Percentiles rank a stretch among this genome's conserved stretches.
phyloP scores from a whole-genome alignment of 2,329 filamentous ascomycete species.

The Aspergillus pseudoglaucus region DNA sequence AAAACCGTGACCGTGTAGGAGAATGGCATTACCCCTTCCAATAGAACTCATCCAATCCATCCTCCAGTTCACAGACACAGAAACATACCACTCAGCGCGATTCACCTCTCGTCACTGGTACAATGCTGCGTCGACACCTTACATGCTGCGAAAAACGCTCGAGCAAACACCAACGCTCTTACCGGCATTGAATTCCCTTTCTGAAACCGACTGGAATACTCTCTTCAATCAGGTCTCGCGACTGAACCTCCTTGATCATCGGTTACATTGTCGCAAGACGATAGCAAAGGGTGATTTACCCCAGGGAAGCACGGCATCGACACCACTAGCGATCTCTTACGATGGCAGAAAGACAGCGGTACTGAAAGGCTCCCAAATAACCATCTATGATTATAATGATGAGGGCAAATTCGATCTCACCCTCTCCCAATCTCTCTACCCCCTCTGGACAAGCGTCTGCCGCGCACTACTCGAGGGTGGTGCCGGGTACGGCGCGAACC shows the following conservation, averaged over 20 bases:
- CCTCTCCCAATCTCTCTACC: constrained; percentile 10
- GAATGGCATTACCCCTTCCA: constrained; percentile 8
- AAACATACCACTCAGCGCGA: constrained; percentile 13
- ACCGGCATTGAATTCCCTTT: constrained; percentile 5
- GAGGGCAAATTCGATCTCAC: constrained; percentile 3
- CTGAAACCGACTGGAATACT: constrained; percentile 10
- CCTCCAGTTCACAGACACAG: constrained; percentile 10
- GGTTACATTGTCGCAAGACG: constrained; percentile 7
- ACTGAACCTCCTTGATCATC: constrained; percentile 8
- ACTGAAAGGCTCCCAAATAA: constrained; percentile 10
- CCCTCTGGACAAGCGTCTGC: constrained; percentile 14
- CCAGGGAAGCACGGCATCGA: constrained; percentile 5
- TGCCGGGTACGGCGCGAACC: constrained; percentile 4
- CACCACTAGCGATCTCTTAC: constrained; percentile 4
- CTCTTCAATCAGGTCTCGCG: constrained; percentile 12
- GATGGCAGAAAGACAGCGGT: constrained; percentile 7
- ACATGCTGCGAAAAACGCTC: constrained; percentile 8
- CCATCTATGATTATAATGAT: constrained; percentile 3
- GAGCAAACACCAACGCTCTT: constrained; percentile 8
- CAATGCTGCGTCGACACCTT: constrained; percentile 11
- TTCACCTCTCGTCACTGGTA: constrained; percentile 12
- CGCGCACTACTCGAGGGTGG: constrained; percentile 6
- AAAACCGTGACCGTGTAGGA: too few species aligned
- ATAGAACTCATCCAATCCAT: constrained; percentile 15
- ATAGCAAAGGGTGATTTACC: constrained; percentile 5